Evolutionary conservation across 805 yeast genomes (phyloP).

Genomic region (Metschnikowia amazonensis): DNA sequence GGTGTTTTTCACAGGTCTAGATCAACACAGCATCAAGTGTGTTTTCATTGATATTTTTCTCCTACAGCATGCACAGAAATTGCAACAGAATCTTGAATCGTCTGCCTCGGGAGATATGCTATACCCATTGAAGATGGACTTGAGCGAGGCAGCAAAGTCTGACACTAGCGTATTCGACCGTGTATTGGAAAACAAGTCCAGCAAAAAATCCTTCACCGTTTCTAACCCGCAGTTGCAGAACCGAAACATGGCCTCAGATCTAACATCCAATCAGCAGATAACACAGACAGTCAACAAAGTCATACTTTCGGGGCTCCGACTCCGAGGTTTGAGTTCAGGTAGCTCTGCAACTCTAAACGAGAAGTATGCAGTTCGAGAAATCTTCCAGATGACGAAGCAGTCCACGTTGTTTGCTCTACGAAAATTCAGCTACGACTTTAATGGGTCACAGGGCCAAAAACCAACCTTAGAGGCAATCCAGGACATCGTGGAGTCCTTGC

Average conservation of each 20-base stretch:
- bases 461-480: conserved; percentile 30
- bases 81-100: not conserved
- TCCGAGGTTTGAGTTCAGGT: conserved; percentile 34
- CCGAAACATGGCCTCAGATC: conserved; percentile 13
- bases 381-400: conserved; percentile 39
- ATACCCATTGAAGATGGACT: conserved; percentile 6
- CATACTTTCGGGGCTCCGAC: conserved; percentile 39
- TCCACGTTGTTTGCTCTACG: conserved; percentile 38
- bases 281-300: conserved; percentile 32
- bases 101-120: conserved; percentile 3
- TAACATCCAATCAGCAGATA: conserved; percentile 29
- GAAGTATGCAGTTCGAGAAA: conserved; percentile 35
- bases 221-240: conserved; percentile 9
- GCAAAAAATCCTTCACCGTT: conserved; percentile 15
- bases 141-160: conserved; percentile 8
- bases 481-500: conserved; percentile 37
- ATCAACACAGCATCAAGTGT: conserved; percentile 14
- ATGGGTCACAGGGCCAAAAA: conserved; percentile 9
- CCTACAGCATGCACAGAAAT: conserved; percentile 9
- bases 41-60: conserved; percentile 20
- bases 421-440: conserved; percentile 32
- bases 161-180: conserved; percentile 32
- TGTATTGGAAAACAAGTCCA: conserved; percentile 27
- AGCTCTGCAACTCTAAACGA: conserved; percentile 26
- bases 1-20: conserved; percentile 24